These are phyloP conservation scores for Anthostomella pinea DNA, from an alignment of 2,329 filamentous ascomycete genomes.

Conservation along the genomic window DNA sequence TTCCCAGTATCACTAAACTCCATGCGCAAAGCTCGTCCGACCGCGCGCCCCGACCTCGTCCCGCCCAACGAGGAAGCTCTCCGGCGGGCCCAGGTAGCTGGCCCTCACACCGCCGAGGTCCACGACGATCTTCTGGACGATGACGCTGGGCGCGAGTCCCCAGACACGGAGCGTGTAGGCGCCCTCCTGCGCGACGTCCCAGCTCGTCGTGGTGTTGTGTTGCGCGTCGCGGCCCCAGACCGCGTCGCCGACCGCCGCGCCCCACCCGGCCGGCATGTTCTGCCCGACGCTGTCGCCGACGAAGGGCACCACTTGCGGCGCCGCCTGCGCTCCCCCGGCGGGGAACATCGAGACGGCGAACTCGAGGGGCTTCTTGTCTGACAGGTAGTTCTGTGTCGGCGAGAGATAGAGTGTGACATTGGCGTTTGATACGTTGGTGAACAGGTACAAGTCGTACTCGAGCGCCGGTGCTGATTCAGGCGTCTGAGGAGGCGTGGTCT, in stretches of 20 bases:
- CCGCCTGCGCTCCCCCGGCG: constrained; percentile 24
- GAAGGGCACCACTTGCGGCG: constrained; percentile 36
- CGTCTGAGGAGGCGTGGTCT: constrained; percentile 47
- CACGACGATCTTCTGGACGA: constrained; percentile 56
- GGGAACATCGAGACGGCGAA: constrained; percentile 34
- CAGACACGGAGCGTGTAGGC: constrained; percentile 50
- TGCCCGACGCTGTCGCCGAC: constrained; percentile 41
- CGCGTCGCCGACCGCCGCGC: constrained; percentile 41
- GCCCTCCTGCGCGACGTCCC: constrained; percentile 39
- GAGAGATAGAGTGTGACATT: constrained; percentile 51
- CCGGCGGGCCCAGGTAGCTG: constrained; percentile 56
- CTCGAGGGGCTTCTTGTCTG: constrained; percentile 43
- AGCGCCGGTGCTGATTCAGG: constrained; percentile 51
- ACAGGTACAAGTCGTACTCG: constrained; percentile 61
- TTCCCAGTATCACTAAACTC: no score
- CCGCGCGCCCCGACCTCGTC: constrained; percentile 37
- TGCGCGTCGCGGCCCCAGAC: constrained; percentile 42
- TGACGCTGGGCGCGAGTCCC: constrained; percentile 49
- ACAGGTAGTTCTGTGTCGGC: constrained; percentile 52
- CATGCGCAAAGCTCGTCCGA: constrained; percentile 36
- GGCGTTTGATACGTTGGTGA: constrained; percentile 45
- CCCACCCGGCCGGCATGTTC: constrained; percentile 42
- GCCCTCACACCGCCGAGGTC: constrained; percentile 52
- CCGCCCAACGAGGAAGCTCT: constrained; percentile 48
- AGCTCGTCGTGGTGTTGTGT: constrained; percentile 45